A percentile compares a stretch with the other conserved stretches of the same genome.
phyloP scores from a whole-genome alignment of 257 asterid genomes.

The Lantana camara region DNA sequence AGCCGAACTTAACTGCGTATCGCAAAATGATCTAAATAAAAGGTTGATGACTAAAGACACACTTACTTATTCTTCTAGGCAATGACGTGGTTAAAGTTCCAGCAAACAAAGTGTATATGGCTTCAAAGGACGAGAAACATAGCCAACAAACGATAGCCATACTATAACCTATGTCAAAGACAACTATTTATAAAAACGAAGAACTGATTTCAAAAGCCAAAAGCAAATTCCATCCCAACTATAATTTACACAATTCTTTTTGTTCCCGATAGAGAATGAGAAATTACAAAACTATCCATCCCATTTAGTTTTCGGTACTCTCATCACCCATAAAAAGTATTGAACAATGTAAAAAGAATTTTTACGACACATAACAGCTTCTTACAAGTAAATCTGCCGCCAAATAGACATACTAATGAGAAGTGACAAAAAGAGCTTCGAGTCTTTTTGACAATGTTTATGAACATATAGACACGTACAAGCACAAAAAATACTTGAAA shows the following conservation, averaged over 20 bases:
- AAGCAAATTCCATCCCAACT: not conserved
- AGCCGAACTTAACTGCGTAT: no score
- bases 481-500: not conserved
- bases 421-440: not conserved
- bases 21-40: no score
- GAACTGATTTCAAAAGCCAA: not conserved
- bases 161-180: not conserved
- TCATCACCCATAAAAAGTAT: no score
- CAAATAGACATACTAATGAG: not conserved
- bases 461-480: slow-evolving; percentile 4
- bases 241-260: not conserved
- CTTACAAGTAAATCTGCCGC: not conserved
- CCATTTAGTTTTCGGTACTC: not conserved
- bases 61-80: no score
- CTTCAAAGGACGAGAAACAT: no score
- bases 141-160: no score
- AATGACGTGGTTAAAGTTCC: no score
- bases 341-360: no score
- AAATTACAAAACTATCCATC: not conserved
- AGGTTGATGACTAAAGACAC: no score
- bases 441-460: not conserved
- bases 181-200: not conserved
- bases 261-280: not conserved
- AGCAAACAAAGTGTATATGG: no score
- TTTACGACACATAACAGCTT: not conserved